phyloP scores from a whole-genome alignment of 2,329 filamentous ascomycete genomes.

The Cladophialophora carrionii region DNA sequence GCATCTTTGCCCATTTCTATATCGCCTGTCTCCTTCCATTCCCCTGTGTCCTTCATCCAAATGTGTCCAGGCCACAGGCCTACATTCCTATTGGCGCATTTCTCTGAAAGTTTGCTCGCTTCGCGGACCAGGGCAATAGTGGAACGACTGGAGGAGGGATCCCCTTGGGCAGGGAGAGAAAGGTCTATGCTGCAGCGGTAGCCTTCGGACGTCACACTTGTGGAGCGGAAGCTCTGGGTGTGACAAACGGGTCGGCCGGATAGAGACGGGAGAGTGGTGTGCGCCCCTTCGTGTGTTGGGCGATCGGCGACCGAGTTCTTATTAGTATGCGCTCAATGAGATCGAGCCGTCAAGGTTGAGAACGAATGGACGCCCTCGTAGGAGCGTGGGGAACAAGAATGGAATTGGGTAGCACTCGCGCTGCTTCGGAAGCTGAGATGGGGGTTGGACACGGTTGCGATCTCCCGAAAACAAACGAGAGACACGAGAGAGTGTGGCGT shows the following conservation, averaged over 20 bases:
- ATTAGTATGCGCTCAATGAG: constrained; percentile 2
- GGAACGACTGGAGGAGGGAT: not conserved
- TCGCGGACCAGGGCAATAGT: not conserved
- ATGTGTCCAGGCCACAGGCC: constrained; percentile 4
- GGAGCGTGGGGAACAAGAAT: not conserved
- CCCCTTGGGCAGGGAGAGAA: constrained; percentile 3
- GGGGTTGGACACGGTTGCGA: not conserved
- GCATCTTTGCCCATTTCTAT: constrained; percentile 15
- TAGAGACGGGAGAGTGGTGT: not conserved
- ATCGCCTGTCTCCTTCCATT: constrained; percentile 23
- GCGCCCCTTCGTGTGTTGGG: not conserved
- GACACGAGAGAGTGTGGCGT: not conserved
- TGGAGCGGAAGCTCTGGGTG: not conserved
- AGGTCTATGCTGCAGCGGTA: constrained; percentile 4
- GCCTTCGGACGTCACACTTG: constrained; percentile 1
- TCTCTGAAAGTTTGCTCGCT: constrained; percentile 12
- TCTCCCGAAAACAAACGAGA: not conserved
- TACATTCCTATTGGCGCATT: constrained; percentile 29
- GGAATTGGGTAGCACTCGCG: not conserved
- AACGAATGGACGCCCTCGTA: not conserved
- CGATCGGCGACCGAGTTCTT: not conserved
- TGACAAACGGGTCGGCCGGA: not conserved
- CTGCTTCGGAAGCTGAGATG: not conserved
- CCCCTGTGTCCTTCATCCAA: constrained; percentile 23
- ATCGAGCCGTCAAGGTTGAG: not conserved